Conservation (phyloP, 805 yeast genomes). For the Lachancea mirantina region DNA sequence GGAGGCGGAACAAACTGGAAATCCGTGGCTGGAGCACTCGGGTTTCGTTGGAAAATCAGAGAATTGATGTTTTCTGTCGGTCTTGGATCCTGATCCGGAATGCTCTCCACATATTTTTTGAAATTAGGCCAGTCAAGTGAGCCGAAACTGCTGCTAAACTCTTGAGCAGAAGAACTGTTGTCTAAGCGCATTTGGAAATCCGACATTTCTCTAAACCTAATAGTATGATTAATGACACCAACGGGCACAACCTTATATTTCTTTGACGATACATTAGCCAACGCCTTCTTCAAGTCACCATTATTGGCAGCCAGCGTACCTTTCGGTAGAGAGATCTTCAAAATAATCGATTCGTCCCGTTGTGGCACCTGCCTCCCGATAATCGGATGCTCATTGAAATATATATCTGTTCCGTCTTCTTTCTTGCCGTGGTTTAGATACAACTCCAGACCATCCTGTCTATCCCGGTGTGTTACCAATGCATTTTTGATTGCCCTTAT, state of each 20-base stretch:
- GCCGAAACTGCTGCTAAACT: conserved; percentile 24
- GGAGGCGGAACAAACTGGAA: conserved; percentile 74
- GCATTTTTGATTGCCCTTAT: conserved; percentile 30
- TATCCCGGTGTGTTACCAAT: conserved; percentile 25
- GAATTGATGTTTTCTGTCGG: conserved; percentile 33
- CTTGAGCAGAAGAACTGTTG: conserved; percentile 43
- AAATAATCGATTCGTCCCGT: conserved; percentile 48
- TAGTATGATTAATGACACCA: conserved; percentile 60
- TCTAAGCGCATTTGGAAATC: conserved; percentile 75
- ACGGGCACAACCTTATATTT: conserved; percentile 48
- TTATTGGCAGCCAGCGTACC: conserved; percentile 37
- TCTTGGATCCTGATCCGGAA: conserved; percentile 33
- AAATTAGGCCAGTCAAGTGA: conserved; percentile 28
- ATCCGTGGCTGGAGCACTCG: conserved; percentile 20
- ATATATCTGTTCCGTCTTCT: conserved; percentile 31
- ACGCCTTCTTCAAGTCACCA: conserved; percentile 39
- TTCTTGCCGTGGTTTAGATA: conserved; percentile 34
- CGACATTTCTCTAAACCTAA: conserved; percentile 75
- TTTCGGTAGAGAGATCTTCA: conserved; percentile 58
- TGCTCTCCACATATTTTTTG: conserved; percentile 26
- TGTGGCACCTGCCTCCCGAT: conserved; percentile 41
- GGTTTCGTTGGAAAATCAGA: conserved; percentile 19
- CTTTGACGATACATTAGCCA: conserved; percentile 26
- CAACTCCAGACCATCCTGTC: conserved; percentile 24
- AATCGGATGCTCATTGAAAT: conserved; percentile 52